These are phyloP conservation scores for Harrya chromipes DNA, from an alignment of 768 basidiomycete species.

Conservation along the genomic window DNA sequence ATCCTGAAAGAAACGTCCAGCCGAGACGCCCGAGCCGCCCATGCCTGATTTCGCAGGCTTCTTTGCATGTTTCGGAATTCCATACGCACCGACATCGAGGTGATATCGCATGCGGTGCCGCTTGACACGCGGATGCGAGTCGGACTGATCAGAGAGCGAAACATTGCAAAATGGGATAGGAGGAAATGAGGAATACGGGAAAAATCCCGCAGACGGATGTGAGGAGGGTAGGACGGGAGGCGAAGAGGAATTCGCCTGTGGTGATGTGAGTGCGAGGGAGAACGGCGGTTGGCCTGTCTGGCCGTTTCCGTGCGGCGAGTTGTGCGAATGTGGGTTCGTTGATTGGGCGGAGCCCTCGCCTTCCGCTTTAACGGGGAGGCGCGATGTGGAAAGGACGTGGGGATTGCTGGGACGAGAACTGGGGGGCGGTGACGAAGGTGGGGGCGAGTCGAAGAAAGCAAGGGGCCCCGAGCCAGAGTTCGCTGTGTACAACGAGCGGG, in stretches of 20 bases:
- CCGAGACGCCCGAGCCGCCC: constrained; percentile 10
- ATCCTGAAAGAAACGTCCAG: constrained; percentile 30
- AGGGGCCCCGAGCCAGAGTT: constrained; percentile 29
- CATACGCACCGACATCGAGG: constrained; percentile 80
- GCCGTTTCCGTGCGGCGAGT: constrained; percentile 35
- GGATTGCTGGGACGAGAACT: constrained; percentile 40
- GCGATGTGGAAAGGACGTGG: constrained; percentile 38
- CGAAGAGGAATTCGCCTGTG: constrained; percentile 35
- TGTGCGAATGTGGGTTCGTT: constrained; percentile 28
- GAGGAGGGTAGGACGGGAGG: constrained; percentile 28
- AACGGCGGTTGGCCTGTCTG: constrained; percentile 35
- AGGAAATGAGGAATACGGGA: constrained; percentile 36
- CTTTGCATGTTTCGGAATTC: constrained; percentile 63
- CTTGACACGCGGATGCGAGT: constrained; percentile 31
- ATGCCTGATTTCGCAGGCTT: constrained; percentile 30
- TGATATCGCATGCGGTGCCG: constrained; percentile 39
- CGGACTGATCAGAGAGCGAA: constrained; percentile 24
- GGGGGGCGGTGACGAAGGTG: constrained; percentile 36
- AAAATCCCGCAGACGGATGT: constrained; percentile 32
- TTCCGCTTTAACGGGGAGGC: constrained; percentile 45
- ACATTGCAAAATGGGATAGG: constrained; percentile 29
- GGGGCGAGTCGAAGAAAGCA: constrained; percentile 41
- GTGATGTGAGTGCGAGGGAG: constrained; percentile 44
- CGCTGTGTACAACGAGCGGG: constrained; percentile 43
- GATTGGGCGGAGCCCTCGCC: constrained; percentile 41